Base-by-base conservation (phyloP, 2,329 filamentous ascomycete genomes). In the Akanthomyces uredinophilus region DNA sequence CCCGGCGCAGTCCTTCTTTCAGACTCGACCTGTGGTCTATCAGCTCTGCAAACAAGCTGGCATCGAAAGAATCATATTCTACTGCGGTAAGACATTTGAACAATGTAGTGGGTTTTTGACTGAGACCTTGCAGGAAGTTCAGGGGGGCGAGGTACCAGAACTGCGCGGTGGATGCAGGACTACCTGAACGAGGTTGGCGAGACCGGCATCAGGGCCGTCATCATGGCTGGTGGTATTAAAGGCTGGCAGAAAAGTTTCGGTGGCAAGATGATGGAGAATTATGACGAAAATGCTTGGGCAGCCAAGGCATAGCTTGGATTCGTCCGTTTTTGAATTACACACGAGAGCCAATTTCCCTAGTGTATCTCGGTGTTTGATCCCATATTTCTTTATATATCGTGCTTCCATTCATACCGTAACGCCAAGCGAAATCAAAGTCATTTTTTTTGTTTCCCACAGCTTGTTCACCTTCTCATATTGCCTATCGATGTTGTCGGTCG, bases 111-210 rank as follows among this genome's bases (percentile, higher is more conserved):
- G 18, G 24, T 8, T 18, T 44, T 18, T 32, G 4, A 16, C 54
- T 64, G 35, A 62, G 6, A 32, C 20, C 7, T 49, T 22, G 24
- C 57, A 84, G 83, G 80, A 24, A 83, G 81, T 64, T 82, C 79
- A 3, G 75, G 69, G 27, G 79, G 79, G 20, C 77, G 82, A 43
- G 83, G 82, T 4, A 80, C 78, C 29, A 75, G 82, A 41, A 82
- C 78, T 53, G 82, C 83, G 32, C 76, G 75, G 10, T 85, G 83
- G 82, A 78, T 86, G 73, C 79, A 83, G 63, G 82, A 85, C 66
- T 81, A 83, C 67, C 75, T 85, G 60, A 67, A 79, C 50, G 76
- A 81, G 24, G 69, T 79, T 46, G 73, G 72, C n/a, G 77, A 77
- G 24, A 74, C 72, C 10, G 68, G 70, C 5, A 73, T 84, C 63